These are phyloP conservation scores for Pseudocercospora crystallina DNA, from an alignment of 2,329 filamentous ascomycete genomes.

Conservation along the genomic window DNA sequence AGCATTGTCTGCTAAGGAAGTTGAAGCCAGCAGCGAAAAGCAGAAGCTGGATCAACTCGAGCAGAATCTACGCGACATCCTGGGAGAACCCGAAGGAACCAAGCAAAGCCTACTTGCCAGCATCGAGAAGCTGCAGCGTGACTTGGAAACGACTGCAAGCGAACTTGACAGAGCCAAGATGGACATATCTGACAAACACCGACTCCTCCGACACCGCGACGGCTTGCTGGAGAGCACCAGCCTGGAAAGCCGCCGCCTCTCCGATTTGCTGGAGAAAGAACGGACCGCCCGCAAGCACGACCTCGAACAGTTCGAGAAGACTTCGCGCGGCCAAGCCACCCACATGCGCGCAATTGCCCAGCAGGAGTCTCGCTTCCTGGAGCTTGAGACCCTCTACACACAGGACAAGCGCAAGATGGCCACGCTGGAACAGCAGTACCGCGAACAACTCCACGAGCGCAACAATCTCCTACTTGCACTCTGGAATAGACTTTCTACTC, in stretches of 20 bases:
- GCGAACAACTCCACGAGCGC: constrained; percentile 83
- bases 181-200: constrained; percentile 84
- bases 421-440: constrained; percentile 74
- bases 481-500: constrained; percentile 81
- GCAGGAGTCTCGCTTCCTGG: constrained; percentile 78
- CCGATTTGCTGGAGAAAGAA: constrained; percentile 89
- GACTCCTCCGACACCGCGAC: constrained; percentile 85
- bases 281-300: constrained; percentile 80
- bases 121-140: constrained; percentile 78
- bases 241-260: constrained; percentile 79
- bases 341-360: constrained; percentile 82
- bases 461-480: constrained; percentile 84
- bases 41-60: constrained; percentile 87
- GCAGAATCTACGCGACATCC: constrained; percentile 78
- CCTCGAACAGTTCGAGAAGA: constrained; percentile 82
- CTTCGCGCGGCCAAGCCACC: constrained; percentile 82
- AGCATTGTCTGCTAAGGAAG: constrained; percentile 76
- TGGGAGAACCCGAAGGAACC: constrained; percentile 85
- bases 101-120: constrained; percentile 81
- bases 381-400: constrained; percentile 77
- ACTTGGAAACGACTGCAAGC: constrained; percentile 78
- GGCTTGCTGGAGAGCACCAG: constrained; percentile 83
- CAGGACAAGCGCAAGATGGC: constrained; percentile 76
- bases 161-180: constrained; percentile 78
- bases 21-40: constrained; percentile 88